Base-by-base conservation (phyloP, 139 green algal species). In the Coelastrella sp. region DNA sequence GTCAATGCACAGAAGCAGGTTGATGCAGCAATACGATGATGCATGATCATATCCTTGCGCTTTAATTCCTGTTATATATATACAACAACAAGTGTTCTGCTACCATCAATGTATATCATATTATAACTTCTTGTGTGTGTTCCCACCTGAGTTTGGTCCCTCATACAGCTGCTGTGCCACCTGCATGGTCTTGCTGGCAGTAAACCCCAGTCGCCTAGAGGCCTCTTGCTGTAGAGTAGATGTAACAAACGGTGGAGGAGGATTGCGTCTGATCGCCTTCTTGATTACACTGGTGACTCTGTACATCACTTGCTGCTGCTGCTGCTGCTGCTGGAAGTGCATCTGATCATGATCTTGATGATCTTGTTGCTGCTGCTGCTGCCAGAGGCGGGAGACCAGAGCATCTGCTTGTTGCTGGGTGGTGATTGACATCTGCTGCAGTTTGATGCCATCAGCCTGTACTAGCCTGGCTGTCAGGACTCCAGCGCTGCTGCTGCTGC, bases 131-230 rank as follows among this genome's bases (percentile, higher is more conserved):
- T n/a, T n/a, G n/a, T n/a, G n/a, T n/a, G n/a, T n/a, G n/a, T n/a
- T n/a, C 35, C 71, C 17, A 87, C 85, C 86, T 64, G 76, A 74
- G 74, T 84, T 81, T 21, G 78, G 78, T 1, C 92, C 94, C 85
- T 99, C 96, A 81, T 99, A 99, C 53, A 99, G 91, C 82, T 86
- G 32, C 89, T 99, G 96, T 19, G 96, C 96, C 30, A 92, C 43
- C 40, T 74, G n/a, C 96, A 98, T 99, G 51, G 95, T 98, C 9
- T 81, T 77, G 8, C 76, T 81, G 4, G 93, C 86, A 23, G 87
- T 77, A 11, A 95, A 93, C 35, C 96, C 95, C 35, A 98, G 90
- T 69, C 89, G 77, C n/a, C 73, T 80, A 21, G 88, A 88, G 0
- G 96, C 96, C 43, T 96, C 94, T 86, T 97, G 94, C 88, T 99